A percentile compares a stretch with the other conserved stretches of the same genome.
Conservation (phyloP, 2,329 filamentous ascomycete genomes). For the Pseudogymnoascus sp. region DNA sequence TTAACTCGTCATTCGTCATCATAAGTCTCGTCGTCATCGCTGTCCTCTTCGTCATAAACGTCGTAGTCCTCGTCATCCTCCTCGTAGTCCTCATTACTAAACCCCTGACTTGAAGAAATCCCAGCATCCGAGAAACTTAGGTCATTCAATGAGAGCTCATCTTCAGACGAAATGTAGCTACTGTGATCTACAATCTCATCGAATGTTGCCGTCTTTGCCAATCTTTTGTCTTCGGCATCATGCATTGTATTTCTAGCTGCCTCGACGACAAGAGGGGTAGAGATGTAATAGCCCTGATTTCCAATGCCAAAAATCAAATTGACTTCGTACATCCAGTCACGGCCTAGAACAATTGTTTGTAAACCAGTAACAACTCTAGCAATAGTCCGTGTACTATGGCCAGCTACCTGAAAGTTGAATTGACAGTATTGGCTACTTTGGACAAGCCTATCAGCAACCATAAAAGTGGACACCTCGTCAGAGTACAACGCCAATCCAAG, state of each 20-base stretch:
- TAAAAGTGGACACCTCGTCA: constrained; percentile 7
- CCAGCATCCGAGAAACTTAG: background rate
- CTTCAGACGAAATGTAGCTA: background rate
- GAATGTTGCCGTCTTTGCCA: background rate
- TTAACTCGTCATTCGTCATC: background rate
- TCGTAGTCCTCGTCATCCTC: constrained; percentile 12
- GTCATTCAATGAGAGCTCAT: background rate
- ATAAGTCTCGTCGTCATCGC: constrained; percentile 2
- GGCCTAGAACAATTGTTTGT: constrained; percentile 13
- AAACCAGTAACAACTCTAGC: constrained; percentile 14
- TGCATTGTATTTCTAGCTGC: constrained; percentile 11
- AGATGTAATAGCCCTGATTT: constrained; percentile 14
- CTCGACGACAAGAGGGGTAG: constrained; percentile 14
- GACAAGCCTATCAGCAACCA: constrained; percentile 11
- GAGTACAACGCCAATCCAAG: constrained; percentile 14
- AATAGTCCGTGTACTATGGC: constrained; percentile 10
- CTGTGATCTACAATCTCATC: background rate
- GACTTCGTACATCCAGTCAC: constrained; percentile 14
- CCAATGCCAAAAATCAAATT: constrained; percentile 13
- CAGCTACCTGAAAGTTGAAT: constrained; percentile 13
- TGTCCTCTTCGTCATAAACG: background rate
- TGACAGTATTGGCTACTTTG: constrained; percentile 15
- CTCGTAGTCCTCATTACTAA: background rate
- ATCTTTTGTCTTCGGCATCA: constrained; percentile 9
- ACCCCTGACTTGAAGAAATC: background rate